Conservation (phyloP, 228 moss, liverwort and hornwort genomes). For the Sphagnum fallax region DNA sequence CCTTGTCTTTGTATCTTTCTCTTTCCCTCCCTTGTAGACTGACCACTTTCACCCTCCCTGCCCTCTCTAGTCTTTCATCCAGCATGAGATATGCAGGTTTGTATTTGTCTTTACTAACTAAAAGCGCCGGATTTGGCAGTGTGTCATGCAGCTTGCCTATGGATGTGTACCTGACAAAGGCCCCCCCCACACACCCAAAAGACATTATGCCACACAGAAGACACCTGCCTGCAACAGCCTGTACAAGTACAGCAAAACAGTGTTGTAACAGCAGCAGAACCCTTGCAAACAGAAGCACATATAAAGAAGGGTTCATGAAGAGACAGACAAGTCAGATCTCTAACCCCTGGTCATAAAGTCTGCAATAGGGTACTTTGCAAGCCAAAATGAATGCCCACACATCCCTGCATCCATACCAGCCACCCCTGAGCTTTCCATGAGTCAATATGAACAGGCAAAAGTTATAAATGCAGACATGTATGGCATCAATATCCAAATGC, state of each 20-base stretch:
- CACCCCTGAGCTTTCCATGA: too few species aligned
- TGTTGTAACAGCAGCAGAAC: too few species aligned
- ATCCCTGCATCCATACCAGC: conserved; percentile 9
- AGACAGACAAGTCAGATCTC: neutral
- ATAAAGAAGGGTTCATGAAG: conserved; percentile 6
- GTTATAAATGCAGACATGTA: neutral
- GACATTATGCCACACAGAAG: too few species aligned
- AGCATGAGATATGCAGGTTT: conserved; percentile 21
- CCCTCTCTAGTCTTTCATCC: conserved; percentile 24
- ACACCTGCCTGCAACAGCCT: too few species aligned
- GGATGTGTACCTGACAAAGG: too few species aligned
- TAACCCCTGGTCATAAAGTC: conserved; percentile 29
- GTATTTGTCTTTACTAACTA: neutral
- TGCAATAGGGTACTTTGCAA: conserved; percentile 28
- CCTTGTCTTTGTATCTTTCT: neutral
- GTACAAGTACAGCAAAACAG: too few species aligned
- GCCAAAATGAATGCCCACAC: conserved; percentile 26
- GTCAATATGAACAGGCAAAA: neutral
- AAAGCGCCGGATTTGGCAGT: too few species aligned
- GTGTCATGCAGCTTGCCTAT: too few species aligned
- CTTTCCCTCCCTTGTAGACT: neutral
- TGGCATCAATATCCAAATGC: neutral
- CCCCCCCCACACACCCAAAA: too few species aligned
- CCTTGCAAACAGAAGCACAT: neutral
- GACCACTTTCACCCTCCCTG: conserved; percentile 14